Conservation (phyloP, 1,284 basidiomycete species). For the Ceratobasidium sp. region DNA sequence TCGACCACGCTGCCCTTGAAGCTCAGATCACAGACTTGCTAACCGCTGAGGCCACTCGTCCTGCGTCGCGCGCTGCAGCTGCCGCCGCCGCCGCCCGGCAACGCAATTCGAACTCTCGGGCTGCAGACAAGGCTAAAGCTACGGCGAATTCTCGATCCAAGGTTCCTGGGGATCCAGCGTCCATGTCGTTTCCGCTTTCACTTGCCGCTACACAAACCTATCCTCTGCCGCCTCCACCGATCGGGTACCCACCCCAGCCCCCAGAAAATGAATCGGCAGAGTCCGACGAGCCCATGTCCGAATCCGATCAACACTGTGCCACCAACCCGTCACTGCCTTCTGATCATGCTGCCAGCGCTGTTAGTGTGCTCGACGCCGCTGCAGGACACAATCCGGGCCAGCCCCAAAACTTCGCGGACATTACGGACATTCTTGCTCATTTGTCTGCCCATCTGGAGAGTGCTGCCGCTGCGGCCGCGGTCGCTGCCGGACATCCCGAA, state of each 20-base stretch:
- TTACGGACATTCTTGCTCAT: conserved; percentile 77
- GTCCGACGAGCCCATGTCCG: neutral
- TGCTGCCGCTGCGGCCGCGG: conserved; percentile 43
- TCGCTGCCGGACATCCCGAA: conserved; percentile 30
- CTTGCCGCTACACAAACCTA: conserved; percentile 28
- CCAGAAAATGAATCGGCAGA: conserved; percentile 22
- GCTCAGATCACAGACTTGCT: conserved; percentile 37
- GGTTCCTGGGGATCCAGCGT: neutral
- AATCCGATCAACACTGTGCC: conserved; percentile 2
- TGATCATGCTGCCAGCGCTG: neutral
- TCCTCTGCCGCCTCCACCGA: conserved; percentile 24
- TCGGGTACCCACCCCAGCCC: conserved; percentile 24
- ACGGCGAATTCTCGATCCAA: conserved; percentile 5
- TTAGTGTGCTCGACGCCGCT: conserved; percentile 49
- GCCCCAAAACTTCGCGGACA: conserved; percentile 64
- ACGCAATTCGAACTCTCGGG: conserved; percentile 12
- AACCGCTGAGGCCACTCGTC: conserved; percentile 16
- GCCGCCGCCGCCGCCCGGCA: conserved; percentile 34
- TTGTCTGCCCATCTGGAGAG: conserved; percentile 74
- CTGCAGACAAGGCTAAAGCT: neutral
- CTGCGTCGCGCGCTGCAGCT: conserved; percentile 21
- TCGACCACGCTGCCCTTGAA: conserved; percentile 38
- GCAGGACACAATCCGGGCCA: conserved; percentile 47
- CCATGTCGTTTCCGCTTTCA: conserved; percentile 33
- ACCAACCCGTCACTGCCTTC: neutral